These are phyloP conservation scores for Amanita subjunquillea DNA, from an alignment of 768 basidiomycete species.

Conservation along the genomic window DNA sequence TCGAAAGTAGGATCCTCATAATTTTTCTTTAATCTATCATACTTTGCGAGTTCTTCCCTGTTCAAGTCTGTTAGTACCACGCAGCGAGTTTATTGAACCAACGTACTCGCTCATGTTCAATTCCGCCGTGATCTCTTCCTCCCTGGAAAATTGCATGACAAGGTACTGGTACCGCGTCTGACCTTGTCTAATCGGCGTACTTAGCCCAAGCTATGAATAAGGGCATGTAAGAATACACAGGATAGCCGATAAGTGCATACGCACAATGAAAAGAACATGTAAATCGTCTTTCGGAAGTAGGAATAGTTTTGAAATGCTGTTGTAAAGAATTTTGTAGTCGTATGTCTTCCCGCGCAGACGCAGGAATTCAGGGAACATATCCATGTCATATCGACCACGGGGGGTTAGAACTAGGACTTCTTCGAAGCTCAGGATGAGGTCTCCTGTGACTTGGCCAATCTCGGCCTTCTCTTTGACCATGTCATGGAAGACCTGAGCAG, in stretches of 20 bases:
- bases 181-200: constrained; percentile 92
- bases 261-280: constrained; percentile 89
- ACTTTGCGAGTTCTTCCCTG: constrained; percentile 68
- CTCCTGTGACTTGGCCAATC: constrained; percentile 84
- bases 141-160: constrained; percentile 96
- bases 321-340: constrained; percentile 95
- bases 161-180: constrained; percentile 97
- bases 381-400: constrained; percentile 94
- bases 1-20: constrained; percentile 95
- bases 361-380: constrained; percentile 93
- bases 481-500: constrained; percentile 96
- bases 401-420: constrained; percentile 94
- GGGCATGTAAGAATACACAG: constrained; percentile 1
- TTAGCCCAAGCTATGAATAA: constrained; percentile 65
- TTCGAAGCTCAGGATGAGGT: constrained; percentile 88
- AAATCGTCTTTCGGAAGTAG: constrained; percentile 94
- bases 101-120: constrained; percentile 87
- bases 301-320: constrained; percentile 81
- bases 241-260: constrained; percentile 17
- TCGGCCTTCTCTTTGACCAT: constrained; percentile 93
- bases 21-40: constrained; percentile 82
- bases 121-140: constrained; percentile 95
- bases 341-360: constrained; percentile 97
- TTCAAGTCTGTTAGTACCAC: not conserved
- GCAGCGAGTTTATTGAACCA: not conserved